Evolutionary conservation across 2,329 filamentous ascomycete species (phyloP), one percentile per base, ranked within the genome.

Genomic region (Aquanectria penicillioides): DNA sequence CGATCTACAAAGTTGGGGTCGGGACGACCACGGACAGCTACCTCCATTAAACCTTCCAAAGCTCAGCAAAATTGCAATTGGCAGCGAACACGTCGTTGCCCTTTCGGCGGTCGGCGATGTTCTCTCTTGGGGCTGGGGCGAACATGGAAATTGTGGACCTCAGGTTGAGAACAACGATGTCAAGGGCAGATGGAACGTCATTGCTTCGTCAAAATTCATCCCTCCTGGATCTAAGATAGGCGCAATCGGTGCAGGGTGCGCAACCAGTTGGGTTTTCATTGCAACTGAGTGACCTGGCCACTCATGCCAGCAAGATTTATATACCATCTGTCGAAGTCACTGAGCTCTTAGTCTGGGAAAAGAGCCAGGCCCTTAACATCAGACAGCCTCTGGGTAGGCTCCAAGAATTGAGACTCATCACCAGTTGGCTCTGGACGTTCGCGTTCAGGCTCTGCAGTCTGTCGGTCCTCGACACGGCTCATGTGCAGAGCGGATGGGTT

Each of bases 131-230:
- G 95, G 95, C 17, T 99, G 95, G 95, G 94, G 93, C 2, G 94
- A 98, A 76, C 95, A 99, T 77, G 95, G 95, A 2, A 99, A 99
- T 73, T 99, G 95, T 74, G 95, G 95, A 3, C 85, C 87, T 29
- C 80, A 84, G 11, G 86, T 87, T 61, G 78, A 83, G 15, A 79
- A 83, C 61, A 87, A 86, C 46, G 86, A 91, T 74, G 87, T 93
- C 40, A 89, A 89, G 63, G 89, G 85, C 9, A 81, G 81, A 59
- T 92, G 85, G 81, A 93, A 89, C 71, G 77, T 86, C 57, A 85
- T 96, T 70, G 83, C 83, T 18, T 84, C 87, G 40, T 79, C 80
- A 49, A 82, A 81, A 63, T 81, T 82, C 69, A 77, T 88, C 33
- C 81, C 83, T 13, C 72, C 81, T 5, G 78, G 75, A 9, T 80